Conservation (phyloP, 345 rosid genomes). For the Gossypium ekmanianum region DNA sequence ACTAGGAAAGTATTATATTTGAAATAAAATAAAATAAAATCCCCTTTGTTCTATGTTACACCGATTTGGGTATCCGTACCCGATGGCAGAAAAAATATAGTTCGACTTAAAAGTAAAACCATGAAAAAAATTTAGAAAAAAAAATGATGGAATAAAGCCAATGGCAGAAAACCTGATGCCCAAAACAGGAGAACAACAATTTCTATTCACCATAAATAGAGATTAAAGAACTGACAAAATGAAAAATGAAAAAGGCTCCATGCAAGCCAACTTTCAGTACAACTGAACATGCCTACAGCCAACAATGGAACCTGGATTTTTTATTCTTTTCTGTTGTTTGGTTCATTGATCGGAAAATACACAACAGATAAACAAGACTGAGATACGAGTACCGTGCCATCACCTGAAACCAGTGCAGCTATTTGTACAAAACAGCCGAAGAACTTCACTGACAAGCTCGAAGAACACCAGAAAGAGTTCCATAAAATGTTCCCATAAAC, state of each 20-base stretch:
- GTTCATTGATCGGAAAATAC: not conserved
- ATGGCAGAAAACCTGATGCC: not conserved
- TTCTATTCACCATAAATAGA: not conserved
- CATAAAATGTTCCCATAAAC: not conserved
- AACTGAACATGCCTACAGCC: not conserved
- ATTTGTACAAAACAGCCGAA: not conserved
- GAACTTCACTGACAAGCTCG: not conserved
- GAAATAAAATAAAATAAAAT: too few relatives aligned
- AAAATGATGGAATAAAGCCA: not conserved
- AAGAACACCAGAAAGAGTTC: not conserved
- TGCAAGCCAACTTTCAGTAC: not conserved
- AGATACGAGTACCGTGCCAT: not conserved
- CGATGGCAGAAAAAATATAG: too few relatives aligned
- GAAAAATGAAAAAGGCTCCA: not conserved
- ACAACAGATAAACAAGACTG: not conserved
- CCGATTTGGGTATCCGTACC: too few relatives aligned
- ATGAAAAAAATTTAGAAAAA: too few relatives aligned
- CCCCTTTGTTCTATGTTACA: too few relatives aligned
- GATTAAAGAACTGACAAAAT: not conserved
- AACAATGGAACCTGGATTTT: not conserved
- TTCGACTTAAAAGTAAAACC: too few relatives aligned
- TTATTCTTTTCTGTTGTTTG: too few relatives aligned
- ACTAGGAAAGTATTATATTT: too few relatives aligned
- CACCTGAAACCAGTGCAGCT: not conserved
- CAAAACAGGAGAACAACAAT: not conserved